phyloP scores from a whole-genome alignment of 495 filamentous ascomycete genomes.

The Cercophora samala region DNA sequence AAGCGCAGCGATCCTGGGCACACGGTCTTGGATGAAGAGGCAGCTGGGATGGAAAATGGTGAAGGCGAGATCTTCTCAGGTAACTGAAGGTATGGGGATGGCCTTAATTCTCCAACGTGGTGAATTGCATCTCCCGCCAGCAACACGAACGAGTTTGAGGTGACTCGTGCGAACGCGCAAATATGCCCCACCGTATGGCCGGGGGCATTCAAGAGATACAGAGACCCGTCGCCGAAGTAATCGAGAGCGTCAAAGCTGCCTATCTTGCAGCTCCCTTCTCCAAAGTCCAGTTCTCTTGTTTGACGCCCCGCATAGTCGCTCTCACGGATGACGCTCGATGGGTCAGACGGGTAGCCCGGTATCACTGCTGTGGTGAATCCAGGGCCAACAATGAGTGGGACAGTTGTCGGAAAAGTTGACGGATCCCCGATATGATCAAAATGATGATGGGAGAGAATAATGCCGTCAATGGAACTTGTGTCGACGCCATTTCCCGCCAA shows the following conservation, averaged over 20 bases:
- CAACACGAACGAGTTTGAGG: constrained; percentile 48
- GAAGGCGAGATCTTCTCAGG: constrained; percentile 43
- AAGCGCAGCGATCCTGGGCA: constrained; percentile 35
- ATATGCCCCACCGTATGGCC: constrained; percentile 59
- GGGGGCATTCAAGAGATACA: constrained; percentile 56
- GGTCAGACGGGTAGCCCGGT: constrained; percentile 52
- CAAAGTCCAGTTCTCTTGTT: constrained; percentile 47
- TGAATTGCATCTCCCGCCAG: constrained; percentile 57
- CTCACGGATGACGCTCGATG: constrained; percentile 41
- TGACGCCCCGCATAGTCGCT: constrained; percentile 42
- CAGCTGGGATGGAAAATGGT: constrained; percentile 29
- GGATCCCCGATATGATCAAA: constrained; percentile 61
- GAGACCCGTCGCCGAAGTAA: constrained; percentile 59
- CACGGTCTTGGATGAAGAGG: constrained; percentile 10
- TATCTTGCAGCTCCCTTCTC: constrained; percentile 34
- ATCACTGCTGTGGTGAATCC: constrained; percentile 48
- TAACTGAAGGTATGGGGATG: constrained; percentile 47
- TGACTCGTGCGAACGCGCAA: constrained; percentile 53
- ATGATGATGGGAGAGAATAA: constrained; percentile 60
- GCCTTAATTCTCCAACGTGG: constrained; percentile 52
- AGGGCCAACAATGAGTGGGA: constrained; percentile 55
- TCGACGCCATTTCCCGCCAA: constrained; percentile 47
- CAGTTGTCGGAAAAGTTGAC: constrained; percentile 47
- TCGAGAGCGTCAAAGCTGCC: constrained; percentile 54
- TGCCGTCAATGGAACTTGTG: constrained; percentile 47